Percentiles rank a stretch among this genome's conserved stretches.
Evolutionary conservation across 352 stramenopile genomes (phyloP).

Genomic region (Pythium apleroticum): DNA sequence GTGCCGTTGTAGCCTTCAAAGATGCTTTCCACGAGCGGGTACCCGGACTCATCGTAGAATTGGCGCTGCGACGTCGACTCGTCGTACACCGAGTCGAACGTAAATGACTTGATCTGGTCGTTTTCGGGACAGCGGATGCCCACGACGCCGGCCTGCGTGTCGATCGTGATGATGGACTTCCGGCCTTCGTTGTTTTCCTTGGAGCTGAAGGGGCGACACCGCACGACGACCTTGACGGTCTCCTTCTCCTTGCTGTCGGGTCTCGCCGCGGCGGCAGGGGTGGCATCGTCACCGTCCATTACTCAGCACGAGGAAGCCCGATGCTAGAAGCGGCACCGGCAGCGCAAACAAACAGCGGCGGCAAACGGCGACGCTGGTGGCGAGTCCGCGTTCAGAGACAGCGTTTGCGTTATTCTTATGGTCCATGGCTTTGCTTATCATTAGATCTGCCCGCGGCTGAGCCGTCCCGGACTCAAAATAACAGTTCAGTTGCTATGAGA

Average conservation of each 20-base stretch:
- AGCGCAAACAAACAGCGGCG: background rate
- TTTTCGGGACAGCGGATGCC: constrained; percentile 79
- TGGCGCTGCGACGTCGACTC: constrained; percentile 80
- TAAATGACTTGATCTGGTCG: constrained; percentile 84
- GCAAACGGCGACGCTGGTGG: background rate
- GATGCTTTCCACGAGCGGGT: constrained; percentile 88
- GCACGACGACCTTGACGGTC: constrained; percentile 89
- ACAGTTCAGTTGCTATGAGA: background rate
- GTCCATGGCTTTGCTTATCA: background rate
- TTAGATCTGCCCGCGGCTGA: background rate
- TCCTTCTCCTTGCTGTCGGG: constrained; percentile 61
- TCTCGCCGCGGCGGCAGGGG: background rate
- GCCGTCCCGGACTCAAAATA: background rate
- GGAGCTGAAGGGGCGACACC: constrained; percentile 81
- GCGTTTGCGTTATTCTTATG: background rate
- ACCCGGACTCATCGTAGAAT: constrained; percentile 87
- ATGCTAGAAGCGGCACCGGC: no score
- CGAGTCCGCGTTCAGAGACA: background rate
- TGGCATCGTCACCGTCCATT: constrained; percentile 10
- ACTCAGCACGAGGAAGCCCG: background rate
- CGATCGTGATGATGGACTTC: constrained; percentile 80
- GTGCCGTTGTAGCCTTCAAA: constrained; percentile 92
- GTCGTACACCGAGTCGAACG: constrained; percentile 91
- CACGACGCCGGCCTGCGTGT: constrained; percentile 62
- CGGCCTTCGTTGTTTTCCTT: constrained; percentile 84